Evolutionary conservation across 805 yeast species (phyloP), one percentile per base, ranked within the genome.

Genomic region (Kazachstania psychrophila): DNA sequence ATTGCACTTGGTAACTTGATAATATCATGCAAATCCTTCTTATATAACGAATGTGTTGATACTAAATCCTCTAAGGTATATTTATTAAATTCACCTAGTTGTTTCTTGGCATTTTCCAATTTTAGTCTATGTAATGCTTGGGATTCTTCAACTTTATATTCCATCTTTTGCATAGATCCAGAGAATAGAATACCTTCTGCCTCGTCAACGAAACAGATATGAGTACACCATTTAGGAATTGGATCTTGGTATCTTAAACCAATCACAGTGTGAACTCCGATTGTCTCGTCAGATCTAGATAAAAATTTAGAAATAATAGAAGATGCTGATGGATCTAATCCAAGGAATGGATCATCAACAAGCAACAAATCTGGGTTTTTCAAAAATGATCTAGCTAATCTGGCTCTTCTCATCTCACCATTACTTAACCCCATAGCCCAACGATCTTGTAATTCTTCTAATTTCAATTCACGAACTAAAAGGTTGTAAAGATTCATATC

Each of bases 301-400:
- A 60, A 40, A 34, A 56, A 52, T 9, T 53, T 51, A 13, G 85
- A 73, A 14, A 89, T 84, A 6, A 70, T 59, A 1, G 58, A 42
- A 0, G 84, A 65, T 10, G 94, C 88, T 1, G 58, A 53, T 0
- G 95, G 92, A 51, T 89, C 98, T 13, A 89, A 65, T 0, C 97
- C 98, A 28, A 92, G 58, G 49, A 87, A 89, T 8, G 96, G 96
- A 50, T 92, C 97, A 56, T 92, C 97, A 14, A 89, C 68, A 4
- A 89, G 54, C 36, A 87, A 60, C 22, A 87, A 45, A 30, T 66
- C 64, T 0, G 96, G 95, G 23, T 71, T 62, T 31, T 66, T 64
- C 38, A 85, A 68, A 29, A 92, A 49, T 0, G 87, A 76, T 42
- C 73, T 70, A 0, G 96, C 97, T 19, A 92, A 62, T 42, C 96